Evolutionary conservation across 2,329 filamentous ascomycete species (phyloP).

Genomic region (Aureobasidium vineae): DNA sequence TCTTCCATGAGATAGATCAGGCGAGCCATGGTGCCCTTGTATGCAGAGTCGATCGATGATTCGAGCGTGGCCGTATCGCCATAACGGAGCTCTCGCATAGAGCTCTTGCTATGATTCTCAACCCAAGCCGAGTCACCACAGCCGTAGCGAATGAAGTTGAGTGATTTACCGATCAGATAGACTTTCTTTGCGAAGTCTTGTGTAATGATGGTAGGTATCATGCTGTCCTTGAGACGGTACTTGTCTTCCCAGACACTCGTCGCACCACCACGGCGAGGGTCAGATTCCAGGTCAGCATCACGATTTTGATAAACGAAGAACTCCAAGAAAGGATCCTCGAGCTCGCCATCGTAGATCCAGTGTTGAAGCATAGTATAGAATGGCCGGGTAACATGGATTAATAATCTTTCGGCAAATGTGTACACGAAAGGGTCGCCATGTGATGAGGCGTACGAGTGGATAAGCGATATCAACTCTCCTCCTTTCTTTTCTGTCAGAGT

Average conservation of each 20-base stretch:
- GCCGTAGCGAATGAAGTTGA: conserved; percentile 97
- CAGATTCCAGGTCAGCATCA: conserved; percentile 49
- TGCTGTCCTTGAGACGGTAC: conserved; percentile 77
- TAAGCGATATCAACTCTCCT: conserved; percentile 87
- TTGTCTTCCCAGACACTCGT: conserved; percentile 98
- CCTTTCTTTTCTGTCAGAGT: conserved; percentile 62
- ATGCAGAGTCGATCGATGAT: conserved; percentile 91
- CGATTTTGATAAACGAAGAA: conserved; percentile 92
- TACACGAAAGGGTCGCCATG: conserved; percentile 95
- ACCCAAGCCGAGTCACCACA: conserved; percentile 95
- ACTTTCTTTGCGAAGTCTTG: conserved; percentile 94
- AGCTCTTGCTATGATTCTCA: conserved; percentile 87
- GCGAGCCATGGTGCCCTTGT: conserved; percentile 96
- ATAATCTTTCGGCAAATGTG: conserved; percentile 84
- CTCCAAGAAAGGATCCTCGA: conserved; percentile 92
- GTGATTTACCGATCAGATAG: conserved; percentile 93
- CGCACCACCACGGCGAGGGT: conserved; percentile 55
- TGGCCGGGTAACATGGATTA: conserved; percentile 82
- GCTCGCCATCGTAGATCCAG: conserved; percentile 98
- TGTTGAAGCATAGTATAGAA: conserved; percentile 95
- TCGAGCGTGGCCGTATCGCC: conserved; percentile 91
- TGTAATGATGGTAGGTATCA: conserved; percentile 92
- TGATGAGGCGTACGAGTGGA: conserved; percentile 88
- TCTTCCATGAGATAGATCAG: conserved; percentile 90
- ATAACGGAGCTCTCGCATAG: conserved; percentile 87